Evolutionary conservation across 345 rosid species (phyloP), one percentile per base, ranked within the genome.

Genomic region (Populus pruinosa): DNA sequence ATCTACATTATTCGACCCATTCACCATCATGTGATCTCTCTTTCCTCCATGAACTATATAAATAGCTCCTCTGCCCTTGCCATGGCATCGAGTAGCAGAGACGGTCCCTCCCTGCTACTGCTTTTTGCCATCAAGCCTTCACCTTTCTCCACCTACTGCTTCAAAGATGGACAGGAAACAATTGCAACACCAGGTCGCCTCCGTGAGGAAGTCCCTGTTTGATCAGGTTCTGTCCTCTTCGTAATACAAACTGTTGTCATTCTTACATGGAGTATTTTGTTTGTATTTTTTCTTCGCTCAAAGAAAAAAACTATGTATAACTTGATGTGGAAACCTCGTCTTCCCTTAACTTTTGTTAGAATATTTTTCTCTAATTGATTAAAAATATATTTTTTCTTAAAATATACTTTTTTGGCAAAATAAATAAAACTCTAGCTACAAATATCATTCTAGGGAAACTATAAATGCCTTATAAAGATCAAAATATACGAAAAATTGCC

Each of bases 201-300:
- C 31, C 83, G 69, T 77, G 82, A 89, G 88, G 81, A 84, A 79
- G 79, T 85, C 91, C 71, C 89, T 91, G 81, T 89, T 89, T 81
- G 93, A 91, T 83, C 91, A 91, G 93, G 93, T 91, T 82, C 13
- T 4, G 5, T 70, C 31, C 4, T 17, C 10, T 47, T 33, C 6
- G 8, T 8, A 18, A 0, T 18, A 23, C 8, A 5, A 29, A 29
- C 41, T 35, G 16, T 29, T 64, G 38, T 35, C 61, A 8, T 55
- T 21, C 23, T 55, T 47, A 12, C 12, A 1, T 47, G 18, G 17
- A 13, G 27, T 6, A 10, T 23, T 64, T 64, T 17, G 13, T 35
- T 35, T 18, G 10, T 33, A 33, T 5, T 16, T 5, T 7, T 66
- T 17, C 3, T 16, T 29, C 1, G 18, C 16, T 5, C 8, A 13